A percentile compares a stretch with the other conserved stretches of the same genome.
Conservation (phyloP, 2,329 filamentous ascomycete species). For the Gaeumannomyces sp. region DNA sequence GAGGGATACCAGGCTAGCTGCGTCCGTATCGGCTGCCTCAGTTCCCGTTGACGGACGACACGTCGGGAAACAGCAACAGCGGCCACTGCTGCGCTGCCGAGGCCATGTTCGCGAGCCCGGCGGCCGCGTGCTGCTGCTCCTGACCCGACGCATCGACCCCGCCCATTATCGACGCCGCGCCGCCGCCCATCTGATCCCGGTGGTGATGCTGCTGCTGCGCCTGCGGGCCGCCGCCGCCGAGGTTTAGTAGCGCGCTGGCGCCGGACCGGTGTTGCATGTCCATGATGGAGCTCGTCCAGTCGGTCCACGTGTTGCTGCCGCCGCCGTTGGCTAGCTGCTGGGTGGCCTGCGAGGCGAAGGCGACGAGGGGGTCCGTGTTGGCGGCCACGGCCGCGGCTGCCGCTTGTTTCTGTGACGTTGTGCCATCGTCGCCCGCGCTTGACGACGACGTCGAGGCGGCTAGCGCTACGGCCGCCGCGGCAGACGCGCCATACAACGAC, state of each 20-base stretch:
- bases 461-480: conserved; percentile 1
- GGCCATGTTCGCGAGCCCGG: not conserved
- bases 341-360: conserved; percentile 33
- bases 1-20: too few species aligned
- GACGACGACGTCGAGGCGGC: conserved; percentile 13
- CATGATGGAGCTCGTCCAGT: conserved; percentile 47
- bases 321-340: conserved; percentile 23
- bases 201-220: conserved; percentile 3
- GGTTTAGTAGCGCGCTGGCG: conserved; percentile 41
- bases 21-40: not conserved
- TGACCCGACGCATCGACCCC: not conserved
- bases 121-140: not conserved
- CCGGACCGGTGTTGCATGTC: conserved; percentile 44
- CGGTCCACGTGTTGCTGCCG: conserved; percentile 41
- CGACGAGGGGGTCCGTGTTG: conserved; percentile 29
- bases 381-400: not conserved
- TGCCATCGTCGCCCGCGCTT: conserved; percentile 13
- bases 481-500: conserved; percentile 10
- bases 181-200: not conserved
- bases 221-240: conserved; percentile 27
- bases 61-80: conserved; percentile 4
- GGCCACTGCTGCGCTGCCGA: conserved; percentile 6
- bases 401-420: not conserved
- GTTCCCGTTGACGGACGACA: not conserved
- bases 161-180: not conserved